Conservation (phyloP, 192 early-diverging fungal genomes). For the Anaeromyces robustus region DNA sequence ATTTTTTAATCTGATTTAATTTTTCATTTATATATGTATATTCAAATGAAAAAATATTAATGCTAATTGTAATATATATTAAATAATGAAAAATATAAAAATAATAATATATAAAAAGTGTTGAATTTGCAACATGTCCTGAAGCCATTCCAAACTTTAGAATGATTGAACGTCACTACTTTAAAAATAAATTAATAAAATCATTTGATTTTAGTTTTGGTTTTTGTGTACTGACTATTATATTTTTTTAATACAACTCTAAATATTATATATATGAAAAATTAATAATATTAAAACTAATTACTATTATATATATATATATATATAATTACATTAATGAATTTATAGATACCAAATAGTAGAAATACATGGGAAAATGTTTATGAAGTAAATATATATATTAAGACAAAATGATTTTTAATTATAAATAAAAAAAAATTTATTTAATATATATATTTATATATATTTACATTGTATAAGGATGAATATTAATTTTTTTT, state of each 20-base stretch:
- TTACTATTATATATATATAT: no score
- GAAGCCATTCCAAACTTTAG: slow-evolving; percentile 21
- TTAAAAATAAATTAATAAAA: slow-evolving; percentile 25
- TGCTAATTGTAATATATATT: no score
- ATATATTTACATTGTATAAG: not conserved
- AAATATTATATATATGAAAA: no score
- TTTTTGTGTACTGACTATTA: no score
- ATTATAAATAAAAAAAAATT: not conserved
- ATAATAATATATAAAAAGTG: slow-evolving; percentile 5
- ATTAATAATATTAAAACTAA: no score
- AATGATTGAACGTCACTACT: slow-evolving; percentile 42
- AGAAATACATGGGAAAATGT: slow-evolving; percentile 35
- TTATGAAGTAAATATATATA: slow-evolving; percentile 17
- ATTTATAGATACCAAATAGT: slow-evolving; percentile 23
- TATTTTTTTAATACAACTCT: no score
- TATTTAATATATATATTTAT: not conserved
- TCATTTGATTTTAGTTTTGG: slow-evolving; percentile 40
- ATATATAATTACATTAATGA: not conserved
- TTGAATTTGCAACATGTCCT: slow-evolving; percentile 32
- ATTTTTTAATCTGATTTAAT: no score
- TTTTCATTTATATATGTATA: no score
- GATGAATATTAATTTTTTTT: no score
- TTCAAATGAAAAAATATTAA: no score
- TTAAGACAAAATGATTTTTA: not conserved
- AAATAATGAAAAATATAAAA: no score